These are phyloP conservation scores for Rhamnella rubrinervis DNA, from an alignment of 331 rosid species.

Conservation along the genomic window DNA sequence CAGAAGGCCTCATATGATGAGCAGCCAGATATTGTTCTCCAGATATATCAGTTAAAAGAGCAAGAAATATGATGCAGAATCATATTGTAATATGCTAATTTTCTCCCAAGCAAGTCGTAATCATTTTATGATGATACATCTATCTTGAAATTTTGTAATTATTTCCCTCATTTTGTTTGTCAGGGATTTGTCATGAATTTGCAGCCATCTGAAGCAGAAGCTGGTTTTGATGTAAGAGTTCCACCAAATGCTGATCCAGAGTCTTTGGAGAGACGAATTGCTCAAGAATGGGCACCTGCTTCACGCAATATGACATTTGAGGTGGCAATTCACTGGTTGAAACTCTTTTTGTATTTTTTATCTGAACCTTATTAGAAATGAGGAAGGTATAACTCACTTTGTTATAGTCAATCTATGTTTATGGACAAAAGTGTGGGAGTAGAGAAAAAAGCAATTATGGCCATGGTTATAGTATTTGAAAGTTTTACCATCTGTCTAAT, in stretches of 20 bases:
- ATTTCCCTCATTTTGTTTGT: constrained; percentile 18
- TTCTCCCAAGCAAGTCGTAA: neutral
- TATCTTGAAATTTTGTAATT: neutral
- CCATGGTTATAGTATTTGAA: neutral
- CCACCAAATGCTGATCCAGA: constrained; percentile 72
- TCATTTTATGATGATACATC: constrained; percentile 4
- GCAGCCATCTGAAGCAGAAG: constrained; percentile 98
- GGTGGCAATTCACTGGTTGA: constrained; percentile 29
- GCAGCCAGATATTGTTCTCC: neutral
- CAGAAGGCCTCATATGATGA: constrained; percentile 6
- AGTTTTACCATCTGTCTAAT: neutral
- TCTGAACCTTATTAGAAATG: neutral
- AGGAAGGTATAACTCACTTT: neutral
- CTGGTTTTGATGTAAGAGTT: constrained; percentile 82
- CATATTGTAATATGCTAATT: neutral
- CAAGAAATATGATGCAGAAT: neutral
- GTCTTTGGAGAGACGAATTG: constrained; percentile 70
- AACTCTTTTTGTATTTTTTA: neutral
- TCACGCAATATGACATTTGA: constrained; percentile 79
- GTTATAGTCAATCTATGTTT: neutral
- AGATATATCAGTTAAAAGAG: neutral
- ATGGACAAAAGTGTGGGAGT: neutral
- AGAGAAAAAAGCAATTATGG: neutral
- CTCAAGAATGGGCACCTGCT: constrained; percentile 93
- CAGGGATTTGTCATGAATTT: constrained; percentile 96